Conservation (phyloP, 2,329 filamentous ascomycete species). For the Colletotrichum godetiae region DNA sequence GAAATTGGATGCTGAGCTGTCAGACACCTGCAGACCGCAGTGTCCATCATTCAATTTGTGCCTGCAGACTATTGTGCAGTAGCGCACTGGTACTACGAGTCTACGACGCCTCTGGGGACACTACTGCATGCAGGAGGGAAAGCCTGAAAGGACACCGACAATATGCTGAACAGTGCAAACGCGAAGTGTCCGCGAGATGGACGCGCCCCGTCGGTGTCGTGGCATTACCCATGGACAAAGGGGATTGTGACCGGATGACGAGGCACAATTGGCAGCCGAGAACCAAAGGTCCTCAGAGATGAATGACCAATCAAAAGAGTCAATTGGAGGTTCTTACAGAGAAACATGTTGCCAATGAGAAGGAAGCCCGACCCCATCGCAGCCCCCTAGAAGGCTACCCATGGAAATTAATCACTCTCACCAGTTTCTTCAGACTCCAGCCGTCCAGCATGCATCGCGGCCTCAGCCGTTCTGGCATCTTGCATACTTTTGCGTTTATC, state of each 20-base stretch:
- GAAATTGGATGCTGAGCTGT: conserved; percentile 17
- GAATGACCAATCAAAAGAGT: not conserved
- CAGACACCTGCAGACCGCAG: conserved; percentile 6
- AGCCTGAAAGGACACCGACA: not conserved
- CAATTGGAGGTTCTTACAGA: not conserved
- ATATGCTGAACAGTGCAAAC: not conserved
- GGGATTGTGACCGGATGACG: not conserved
- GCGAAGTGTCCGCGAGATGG: not conserved
- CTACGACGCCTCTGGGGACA: not conserved
- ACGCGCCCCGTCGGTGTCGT: not conserved
- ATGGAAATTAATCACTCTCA: conserved; percentile 7
- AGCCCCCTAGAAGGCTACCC: too few species aligned
- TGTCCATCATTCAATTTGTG: conserved; percentile 1
- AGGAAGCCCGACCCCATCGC: not conserved
- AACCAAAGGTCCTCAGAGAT: not conserved
- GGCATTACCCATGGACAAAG: not conserved
- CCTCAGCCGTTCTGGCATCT: not conserved
- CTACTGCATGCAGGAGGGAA: not conserved
- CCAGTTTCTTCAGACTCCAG: too few species aligned
- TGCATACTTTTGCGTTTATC: not conserved
- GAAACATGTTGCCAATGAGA: not conserved
- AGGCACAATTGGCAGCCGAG: not conserved
- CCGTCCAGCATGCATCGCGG: not conserved
- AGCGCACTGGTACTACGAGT: not conserved
- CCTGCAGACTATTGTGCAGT: not conserved